phyloP scores from a whole-genome alignment of 495 filamentous ascomycete species.

The Xanthoparmelia taractica region DNA sequence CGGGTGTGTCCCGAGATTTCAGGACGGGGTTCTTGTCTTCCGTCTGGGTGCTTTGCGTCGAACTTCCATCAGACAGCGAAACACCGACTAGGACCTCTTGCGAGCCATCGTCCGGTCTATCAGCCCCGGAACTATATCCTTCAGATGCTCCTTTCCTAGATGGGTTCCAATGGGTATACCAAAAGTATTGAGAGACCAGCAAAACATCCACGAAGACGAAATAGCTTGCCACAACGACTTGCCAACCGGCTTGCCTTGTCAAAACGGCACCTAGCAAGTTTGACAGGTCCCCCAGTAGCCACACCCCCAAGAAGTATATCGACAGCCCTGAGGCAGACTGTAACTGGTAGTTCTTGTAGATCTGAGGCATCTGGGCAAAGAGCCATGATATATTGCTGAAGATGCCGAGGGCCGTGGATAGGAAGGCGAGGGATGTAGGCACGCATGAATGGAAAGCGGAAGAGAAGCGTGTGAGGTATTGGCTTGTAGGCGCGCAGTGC shows the following conservation, averaged over 20 bases:
- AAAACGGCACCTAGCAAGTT: constrained; percentile 60
- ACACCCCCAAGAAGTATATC: constrained; percentile 61
- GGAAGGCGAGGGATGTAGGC: constrained; percentile 56
- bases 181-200: constrained; percentile 58
- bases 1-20: not conserved
- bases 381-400: constrained; percentile 65
- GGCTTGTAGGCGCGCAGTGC: constrained; percentile 56
- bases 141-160: constrained; percentile 27
- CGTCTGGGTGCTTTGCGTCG: not conserved
- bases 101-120: constrained; percentile 25
- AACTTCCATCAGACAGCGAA: constrained; percentile 9
- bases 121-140: constrained; percentile 10
- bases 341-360: constrained; percentile 61
- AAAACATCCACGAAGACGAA: constrained; percentile 61
- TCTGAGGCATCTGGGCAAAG: constrained; percentile 70
- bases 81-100: constrained; percentile 29
- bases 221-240: constrained; percentile 59
- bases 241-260: constrained; percentile 62
- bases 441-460: constrained; percentile 57
- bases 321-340: constrained; percentile 62
- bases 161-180: constrained; percentile 53
- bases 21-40: not conserved
- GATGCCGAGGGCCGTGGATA: constrained; percentile 57
- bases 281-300: constrained; percentile 61
- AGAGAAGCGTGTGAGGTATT: constrained; percentile 52